A percentile compares a stretch with the other conserved stretches of the same genome.
These are phyloP conservation scores for Nidularia sp. DNA, from an alignment of 768 basidiomycete genomes.

Conservation along the genomic window DNA sequence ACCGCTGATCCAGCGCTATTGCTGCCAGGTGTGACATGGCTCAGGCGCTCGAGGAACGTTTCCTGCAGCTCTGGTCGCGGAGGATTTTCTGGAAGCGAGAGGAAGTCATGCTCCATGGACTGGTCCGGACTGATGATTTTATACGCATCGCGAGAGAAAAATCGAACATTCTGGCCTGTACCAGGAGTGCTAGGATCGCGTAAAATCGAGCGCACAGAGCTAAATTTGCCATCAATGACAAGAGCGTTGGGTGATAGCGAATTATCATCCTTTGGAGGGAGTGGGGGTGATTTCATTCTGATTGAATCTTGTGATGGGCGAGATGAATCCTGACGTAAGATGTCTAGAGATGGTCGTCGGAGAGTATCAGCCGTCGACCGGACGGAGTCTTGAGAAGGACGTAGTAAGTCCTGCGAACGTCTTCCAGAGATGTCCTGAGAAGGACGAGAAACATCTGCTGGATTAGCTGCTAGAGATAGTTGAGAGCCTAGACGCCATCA, in stretches of 20 bases:
- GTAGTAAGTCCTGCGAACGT: conserved; percentile 11
- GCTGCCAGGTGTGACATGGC: conserved; percentile 17
- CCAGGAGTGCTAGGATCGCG: conserved; percentile 69
- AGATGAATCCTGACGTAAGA: conserved; percentile 25
- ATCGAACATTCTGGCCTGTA: conserved; percentile 76
- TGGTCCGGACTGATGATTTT: conserved; percentile 63
- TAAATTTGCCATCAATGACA: conserved; percentile 29
- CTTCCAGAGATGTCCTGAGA: conserved; percentile 11
- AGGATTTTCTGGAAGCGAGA: conserved; percentile 22
- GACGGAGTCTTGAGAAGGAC: conserved; percentile 13
- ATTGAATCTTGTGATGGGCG: conserved; percentile 10
- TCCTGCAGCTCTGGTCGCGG: conserved; percentile 19
- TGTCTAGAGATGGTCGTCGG: conserved; percentile 34
- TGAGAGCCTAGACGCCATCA: conserved; percentile 20
- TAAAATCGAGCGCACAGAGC: conserved; percentile 69
- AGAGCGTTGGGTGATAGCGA: conserved; percentile 25
- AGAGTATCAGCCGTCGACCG: conserved; percentile 18
- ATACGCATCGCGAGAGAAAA: conserved; percentile 69
- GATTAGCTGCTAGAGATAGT: conserved; percentile 19
- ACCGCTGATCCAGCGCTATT: background rate
- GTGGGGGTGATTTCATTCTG: conserved; percentile 9
- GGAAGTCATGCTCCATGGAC: conserved; percentile 40
- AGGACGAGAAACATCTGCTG: conserved; percentile 8
- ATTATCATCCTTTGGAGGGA: conserved; percentile 7
- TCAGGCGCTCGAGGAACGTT: conserved; percentile 26